Conservation (phyloP, 176 grass and related monocot genomes). For the Tillandsia leiboldiana region DNA sequence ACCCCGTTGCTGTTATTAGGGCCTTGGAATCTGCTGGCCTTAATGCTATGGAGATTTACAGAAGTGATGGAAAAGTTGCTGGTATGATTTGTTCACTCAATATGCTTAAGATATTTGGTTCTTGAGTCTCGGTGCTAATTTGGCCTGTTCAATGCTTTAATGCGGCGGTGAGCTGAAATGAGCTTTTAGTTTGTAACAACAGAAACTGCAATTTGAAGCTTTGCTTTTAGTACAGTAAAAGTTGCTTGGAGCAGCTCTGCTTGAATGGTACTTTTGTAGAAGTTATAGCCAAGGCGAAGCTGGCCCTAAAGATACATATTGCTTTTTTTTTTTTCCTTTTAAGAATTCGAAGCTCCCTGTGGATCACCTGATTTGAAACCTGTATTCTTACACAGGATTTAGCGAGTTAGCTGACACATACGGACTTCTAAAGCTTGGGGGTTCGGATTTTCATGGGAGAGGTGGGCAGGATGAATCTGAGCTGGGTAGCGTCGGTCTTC, state of each 20-base stretch:
- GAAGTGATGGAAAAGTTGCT: constrained; percentile 81
- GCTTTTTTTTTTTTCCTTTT: constrained; percentile 1
- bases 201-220: too few relatives aligned
- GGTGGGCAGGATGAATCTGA: constrained; percentile 70
- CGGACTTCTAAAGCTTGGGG: constrained; percentile 75
- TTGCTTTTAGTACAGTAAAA: too few relatives aligned
- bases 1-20: constrained; percentile 51
- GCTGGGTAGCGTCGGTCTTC: constrained; percentile 59
- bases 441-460: constrained; percentile 97
- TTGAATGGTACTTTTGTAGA: too few relatives aligned
- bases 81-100: constrained; percentile 30
- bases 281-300: too few relatives aligned
- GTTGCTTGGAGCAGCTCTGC: too few relatives aligned
- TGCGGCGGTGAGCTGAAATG: too few relatives aligned
- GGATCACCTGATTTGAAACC: not conserved
- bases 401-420: constrained; percentile 61
- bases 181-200: too few relatives aligned
- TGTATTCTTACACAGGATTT: constrained; percentile 44
- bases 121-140: constrained; percentile 5
- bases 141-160: constrained; percentile 8
- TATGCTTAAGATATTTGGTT: constrained; percentile 6
- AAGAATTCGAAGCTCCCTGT: constrained; percentile 7
- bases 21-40: constrained; percentile 66
- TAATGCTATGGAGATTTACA: constrained; percentile 89
- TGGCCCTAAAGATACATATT: not conserved